Base-by-base conservation (phyloP, 345 rosid genomes). In the Cardiospermum halicacabum region DNA sequence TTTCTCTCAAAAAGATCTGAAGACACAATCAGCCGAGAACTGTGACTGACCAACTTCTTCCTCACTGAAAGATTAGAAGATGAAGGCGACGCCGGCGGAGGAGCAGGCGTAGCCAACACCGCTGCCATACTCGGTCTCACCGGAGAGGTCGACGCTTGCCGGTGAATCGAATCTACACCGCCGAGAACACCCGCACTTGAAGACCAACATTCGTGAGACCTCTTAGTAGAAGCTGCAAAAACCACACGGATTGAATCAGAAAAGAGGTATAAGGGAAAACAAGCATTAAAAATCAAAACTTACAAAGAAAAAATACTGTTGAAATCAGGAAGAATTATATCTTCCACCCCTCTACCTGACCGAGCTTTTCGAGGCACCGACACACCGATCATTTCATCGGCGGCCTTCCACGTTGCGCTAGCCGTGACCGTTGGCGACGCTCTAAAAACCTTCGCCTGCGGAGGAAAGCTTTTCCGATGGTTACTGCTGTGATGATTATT, bases 291-390 rank as follows among this genome's bases (percentile, higher is more conserved):
- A 61, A 24, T 60, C 7, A 3, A 22, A 3, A 34, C 39, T 34
- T 2, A 0, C 6, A 34, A 34, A 34, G 8, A 34, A 70, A 26
- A 28, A 51, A 53, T 62, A 36, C 70, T 68, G 27, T 8, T 21
- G 74, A 76, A 22, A 65, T 24, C 31, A 22, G 21, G 45, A 64
- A 58, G 53, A 21, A 56, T 21, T 60, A 66, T 75, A 72, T 74
- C 73, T 75, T 87, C 92, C 90, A 86, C 90, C 83, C 81, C 96
- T 78, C 82, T 89, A 94, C 99, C 99, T 91, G 99, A 87, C 85
- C 99, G 97, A 81, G 99, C 99, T 89, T 91, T 94, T 77, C 99
- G 76, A 66, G 99, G 99, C 54, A 94, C 99, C 68, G 96, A 80
- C 43, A 91, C 96, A 15, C 97, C 92, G 75, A 94, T 94, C 97